Base-by-base conservation (phyloP, 83 land plant species). In the Diphasiastrum complanatum region DNA sequence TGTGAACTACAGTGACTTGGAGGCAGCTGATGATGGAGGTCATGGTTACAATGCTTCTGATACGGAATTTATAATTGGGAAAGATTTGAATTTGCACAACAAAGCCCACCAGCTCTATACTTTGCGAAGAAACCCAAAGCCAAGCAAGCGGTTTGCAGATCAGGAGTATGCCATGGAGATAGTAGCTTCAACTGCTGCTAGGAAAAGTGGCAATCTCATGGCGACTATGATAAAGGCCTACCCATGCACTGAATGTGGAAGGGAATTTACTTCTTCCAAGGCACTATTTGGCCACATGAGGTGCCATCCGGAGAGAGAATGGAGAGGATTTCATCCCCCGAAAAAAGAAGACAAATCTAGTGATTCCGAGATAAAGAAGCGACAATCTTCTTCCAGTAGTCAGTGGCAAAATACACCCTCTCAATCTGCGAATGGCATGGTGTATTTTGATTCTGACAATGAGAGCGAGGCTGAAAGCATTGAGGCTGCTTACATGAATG, bases 251-350 rank as follows among this genome's bases (percentile, higher is more conserved):
- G 57, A 49, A 16, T 75, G 79, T 32, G 64, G 69, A 23, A 75
- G 60, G 70, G 2, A 28, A 3, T 75, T 75, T 29, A 1, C 19
- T 32, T 69, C 74, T 3, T 16, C 36, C 31, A 75, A 70, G 60
- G 74, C 79, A 11, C 48, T 75, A 19, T 65, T 33, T 38, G 79
- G 79, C 16, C 79, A 75, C 65, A 64, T 75, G 79, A 49, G 74
- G 47, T 65, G 70, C 65, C 79, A 75, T 56, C 78, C 73, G 0
- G 73, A 74, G 53, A 40, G 77, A 48, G 27, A 41, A 25, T 67
- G 61, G 60, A 41, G 71, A 4, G 77, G 71, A 34, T 45, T 67
- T 29, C 26, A 52, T 33, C 67, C 72, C 19, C 72, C 72, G 4
- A 40, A 61, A 32, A 55, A 35, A 48, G 1, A 63, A 0, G 48